Evolutionary conservation across 495 filamentous ascomycete species (phyloP).

Genomic region (Xylaria longipes): DNA sequence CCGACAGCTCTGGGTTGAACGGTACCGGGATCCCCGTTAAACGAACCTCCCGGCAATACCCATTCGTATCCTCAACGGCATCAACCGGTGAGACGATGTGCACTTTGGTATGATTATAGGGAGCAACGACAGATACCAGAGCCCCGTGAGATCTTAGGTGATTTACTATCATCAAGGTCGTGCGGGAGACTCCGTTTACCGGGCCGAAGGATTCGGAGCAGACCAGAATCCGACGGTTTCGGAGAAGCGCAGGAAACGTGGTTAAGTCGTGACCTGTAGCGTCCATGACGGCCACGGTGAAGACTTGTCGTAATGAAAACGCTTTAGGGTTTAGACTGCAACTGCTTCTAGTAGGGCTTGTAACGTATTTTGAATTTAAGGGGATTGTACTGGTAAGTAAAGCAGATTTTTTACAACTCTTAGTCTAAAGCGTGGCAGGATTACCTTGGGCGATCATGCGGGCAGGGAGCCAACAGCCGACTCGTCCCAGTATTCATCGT

Average conservation of each 20-base stretch:
- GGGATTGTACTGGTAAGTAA: neutral
- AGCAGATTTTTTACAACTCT: neutral
- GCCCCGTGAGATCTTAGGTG: constrained; percentile 64
- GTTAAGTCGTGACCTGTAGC: constrained; percentile 34
- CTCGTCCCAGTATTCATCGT: neutral
- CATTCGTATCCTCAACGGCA: constrained; percentile 20
- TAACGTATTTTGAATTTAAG: neutral
- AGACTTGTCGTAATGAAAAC: neutral
- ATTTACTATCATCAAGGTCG: constrained; percentile 65
- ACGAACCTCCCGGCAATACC: constrained; percentile 42
- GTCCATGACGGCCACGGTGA: neutral
- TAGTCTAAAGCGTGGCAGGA: neutral
- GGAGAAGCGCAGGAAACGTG: constrained; percentile 51
- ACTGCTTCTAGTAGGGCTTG: neutral
- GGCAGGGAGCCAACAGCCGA: neutral
- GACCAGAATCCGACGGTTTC: constrained; percentile 62
- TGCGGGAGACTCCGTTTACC: constrained; percentile 70
- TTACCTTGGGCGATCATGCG: neutral
- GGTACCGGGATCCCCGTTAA: constrained; percentile 66
- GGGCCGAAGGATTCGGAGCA: constrained; percentile 71
- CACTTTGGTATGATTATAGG: constrained; percentile 49
- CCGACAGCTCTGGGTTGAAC: constrained; percentile 67
- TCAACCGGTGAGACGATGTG: constrained; percentile 43
- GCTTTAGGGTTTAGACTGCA: neutral
- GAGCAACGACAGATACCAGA: constrained; percentile 64